Base-by-base conservation (phyloP, 768 basidiomycete species). In the Strobilomyces confusus region DNA sequence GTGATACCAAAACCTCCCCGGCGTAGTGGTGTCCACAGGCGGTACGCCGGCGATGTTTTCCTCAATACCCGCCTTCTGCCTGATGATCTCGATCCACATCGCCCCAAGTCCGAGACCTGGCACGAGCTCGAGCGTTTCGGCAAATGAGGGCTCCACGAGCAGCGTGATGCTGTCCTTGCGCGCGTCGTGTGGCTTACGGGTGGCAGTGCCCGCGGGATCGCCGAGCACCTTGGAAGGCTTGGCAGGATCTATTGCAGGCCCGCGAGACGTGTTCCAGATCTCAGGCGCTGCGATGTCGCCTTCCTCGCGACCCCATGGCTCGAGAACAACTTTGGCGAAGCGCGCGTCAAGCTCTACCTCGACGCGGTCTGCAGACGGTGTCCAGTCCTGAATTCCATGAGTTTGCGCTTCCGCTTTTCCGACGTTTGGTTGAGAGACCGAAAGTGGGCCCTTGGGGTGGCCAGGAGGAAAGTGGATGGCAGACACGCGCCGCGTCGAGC, bases 41-140 rank as follows among this genome's bases (percentile, higher is more conserved):
- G 33, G 48, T 2, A 49, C 58, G 4, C 19, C n/a, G n/a, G 34
- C 19, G 14, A 22, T 15, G 17, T 45, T 45, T 12, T 7, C 9
- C 14, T 56, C 52, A 1, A 44, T 46, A 12, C 65, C 51, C 12
- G 11, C 32, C 44, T 59, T 64, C 51, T 67, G 64, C 29, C 80
- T 76, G 26, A 70, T 80, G 13, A 89, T 73, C 69, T 91, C 86
- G 20, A 89, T 80, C 80, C 82, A 90, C 43, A 82, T 79, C 19
- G 80, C 86, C 4, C 77, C 78, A 14, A 89, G 58, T 1, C 83
- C 84, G 72, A 89, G 77, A 5, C 85, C 83, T 6, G 75, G 69
- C 5, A 57, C 65, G 0, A 64, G 60, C 3, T 64, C 59, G 34
- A 87, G 60, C 34, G 69, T 67, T 1, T 77, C 71, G 9, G 79